phyloP scores from a whole-genome alignment of 2,329 filamentous ascomycete species.

The Colletotrichum magnum region DNA sequence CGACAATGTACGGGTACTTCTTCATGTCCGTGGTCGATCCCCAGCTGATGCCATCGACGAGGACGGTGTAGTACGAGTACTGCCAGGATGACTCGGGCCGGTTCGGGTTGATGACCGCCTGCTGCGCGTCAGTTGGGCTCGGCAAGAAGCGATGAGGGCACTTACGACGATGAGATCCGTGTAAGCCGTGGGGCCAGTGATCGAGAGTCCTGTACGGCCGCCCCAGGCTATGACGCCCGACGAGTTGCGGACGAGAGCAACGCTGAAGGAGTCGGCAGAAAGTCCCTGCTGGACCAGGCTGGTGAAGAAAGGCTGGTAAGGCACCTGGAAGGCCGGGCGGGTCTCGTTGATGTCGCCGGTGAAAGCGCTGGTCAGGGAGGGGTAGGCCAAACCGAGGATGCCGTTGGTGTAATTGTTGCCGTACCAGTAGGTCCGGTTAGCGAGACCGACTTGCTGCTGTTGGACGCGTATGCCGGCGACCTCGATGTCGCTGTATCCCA shows the following conservation, averaged over 20 bases:
- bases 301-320: conserved; percentile 65
- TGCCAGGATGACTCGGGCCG: conserved; percentile 56
- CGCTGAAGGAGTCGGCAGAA: conserved; percentile 61
- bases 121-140: conserved; percentile 1
- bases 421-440: conserved; percentile 64
- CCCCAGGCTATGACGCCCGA: conserved; percentile 64
- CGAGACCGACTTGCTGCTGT: conserved; percentile 63
- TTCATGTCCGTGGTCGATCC: conserved; percentile 57
- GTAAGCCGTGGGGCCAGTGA: conserved; percentile 48
- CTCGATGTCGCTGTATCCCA: conserved; percentile 62
- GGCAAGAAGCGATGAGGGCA: conserved; percentile 2
- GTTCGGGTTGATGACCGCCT: conserved; percentile 61
- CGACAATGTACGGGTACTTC: conserved; percentile 65
- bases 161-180: conserved; percentile 63
- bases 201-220: conserved; percentile 54
- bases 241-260: conserved; percentile 63
- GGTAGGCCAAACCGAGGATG: conserved; percentile 65
- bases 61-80: conserved; percentile 68
- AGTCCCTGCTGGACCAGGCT: conserved; percentile 61
- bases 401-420: conserved; percentile 68
- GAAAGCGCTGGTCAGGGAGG: conserved; percentile 64
- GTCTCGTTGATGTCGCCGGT: conserved; percentile 56
- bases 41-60: conserved; percentile 63
- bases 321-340: conserved; percentile 53
- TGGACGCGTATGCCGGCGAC: conserved; percentile 61